Evolutionary conservation across 2,329 filamentous ascomycete species (phyloP).

Genomic region (Trichoderma koningii): DNA sequence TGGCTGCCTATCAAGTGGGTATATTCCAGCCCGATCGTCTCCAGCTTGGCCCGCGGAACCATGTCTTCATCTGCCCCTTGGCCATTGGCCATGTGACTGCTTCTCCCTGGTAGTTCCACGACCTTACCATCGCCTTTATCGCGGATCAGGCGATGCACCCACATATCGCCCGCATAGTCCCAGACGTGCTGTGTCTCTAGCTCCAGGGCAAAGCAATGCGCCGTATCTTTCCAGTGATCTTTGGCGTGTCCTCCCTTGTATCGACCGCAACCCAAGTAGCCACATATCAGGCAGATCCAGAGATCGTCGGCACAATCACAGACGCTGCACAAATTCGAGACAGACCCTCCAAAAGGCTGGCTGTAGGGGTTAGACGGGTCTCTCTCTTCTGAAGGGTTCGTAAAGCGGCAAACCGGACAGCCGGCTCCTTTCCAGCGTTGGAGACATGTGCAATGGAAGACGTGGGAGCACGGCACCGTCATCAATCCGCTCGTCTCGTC

Average conservation of each 20-base stretch:
- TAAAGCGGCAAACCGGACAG: slow-evolving; percentile 93
- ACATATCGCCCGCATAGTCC: slow-evolving; percentile 95
- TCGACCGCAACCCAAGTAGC: slow-evolving; percentile 86
- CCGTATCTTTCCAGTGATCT: slow-evolving; percentile 86
- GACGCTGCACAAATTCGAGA: slow-evolving; percentile 73
- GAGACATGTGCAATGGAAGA: slow-evolving; percentile 94
- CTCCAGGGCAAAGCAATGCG: slow-evolving; percentile 90
- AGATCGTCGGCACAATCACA: slow-evolving; percentile 82
- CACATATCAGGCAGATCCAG: slow-evolving; percentile 95
- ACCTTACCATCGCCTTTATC: slow-evolving; percentile 91
- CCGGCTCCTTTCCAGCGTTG: slow-evolving; percentile 95
- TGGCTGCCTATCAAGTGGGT: slow-evolving; percentile 91
- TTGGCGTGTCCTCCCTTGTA: slow-evolving; percentile 95
- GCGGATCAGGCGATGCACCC: slow-evolving; percentile 93
- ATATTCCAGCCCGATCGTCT: slow-evolving; percentile 88
- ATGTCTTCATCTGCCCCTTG: slow-evolving; percentile 57
- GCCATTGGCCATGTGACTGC: slow-evolving; percentile 33
- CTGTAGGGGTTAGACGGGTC: slow-evolving; percentile 53
- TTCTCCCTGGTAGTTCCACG: slow-evolving; percentile 76
- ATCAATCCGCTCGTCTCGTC: slow-evolving; percentile 94
- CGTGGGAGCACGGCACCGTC: slow-evolving; percentile 95
- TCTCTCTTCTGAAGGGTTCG: slow-evolving; percentile 52
- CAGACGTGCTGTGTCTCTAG: slow-evolving; percentile 92
- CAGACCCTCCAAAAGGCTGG: slow-evolving; percentile 59
- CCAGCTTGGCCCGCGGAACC: slow-evolving; percentile 68